Evolutionary conservation across 495 filamentous ascomycete genomes (phyloP), one percentile per base, ranked within the genome.

Genomic region (Amniculicola lignicola): DNA sequence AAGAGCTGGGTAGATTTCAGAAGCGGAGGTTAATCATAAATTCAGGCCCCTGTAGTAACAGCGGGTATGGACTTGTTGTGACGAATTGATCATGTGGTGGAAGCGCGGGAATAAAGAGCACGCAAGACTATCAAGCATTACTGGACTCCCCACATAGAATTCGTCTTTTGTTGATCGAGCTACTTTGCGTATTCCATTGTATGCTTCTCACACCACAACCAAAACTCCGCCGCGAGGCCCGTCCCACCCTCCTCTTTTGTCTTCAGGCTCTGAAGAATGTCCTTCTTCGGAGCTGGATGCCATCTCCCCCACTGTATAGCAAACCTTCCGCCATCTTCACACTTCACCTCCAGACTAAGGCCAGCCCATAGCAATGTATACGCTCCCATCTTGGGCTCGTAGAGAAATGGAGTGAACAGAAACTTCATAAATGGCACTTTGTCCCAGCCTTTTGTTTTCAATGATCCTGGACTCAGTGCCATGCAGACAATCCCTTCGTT

Each of bases 341-440:
- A 31, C 21, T 50, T 63, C 12, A 77, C 60, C 4, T 77, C 71
- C 11, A 60, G 27, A 1, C 69, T 69, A 6, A 77, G 36, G 1
- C 73, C 74, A 2, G 75, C 72, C 51, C 69, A 79, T 6, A 77
- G 59, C 51, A 69, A 57, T 0, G 74, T 78, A 45, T 76, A 70
- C 1, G 72, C 75, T 1, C 71, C 70, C 36, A 79, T 39, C 16
- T 19, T 47, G 1, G 52, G 19, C 11, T 56, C 42, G 24, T 48
- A 41, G 2, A 56, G 9, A 14, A 48, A 38, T 5, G 42, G 39
- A 7, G 29, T 1, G 3, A 47, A 40, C 19, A 47, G 12, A 5
- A 48, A 19, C n/a, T 40, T 47, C 1, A 16, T 16, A 5, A 54
- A 6, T 4, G 51, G 38, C 23, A 46, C 28, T 11, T 25, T 15